Percentiles rank a stretch among this genome's conserved stretches.
phyloP scores from a whole-genome alignment of 305 asterid species.

The Fraxinus albicans region DNA sequence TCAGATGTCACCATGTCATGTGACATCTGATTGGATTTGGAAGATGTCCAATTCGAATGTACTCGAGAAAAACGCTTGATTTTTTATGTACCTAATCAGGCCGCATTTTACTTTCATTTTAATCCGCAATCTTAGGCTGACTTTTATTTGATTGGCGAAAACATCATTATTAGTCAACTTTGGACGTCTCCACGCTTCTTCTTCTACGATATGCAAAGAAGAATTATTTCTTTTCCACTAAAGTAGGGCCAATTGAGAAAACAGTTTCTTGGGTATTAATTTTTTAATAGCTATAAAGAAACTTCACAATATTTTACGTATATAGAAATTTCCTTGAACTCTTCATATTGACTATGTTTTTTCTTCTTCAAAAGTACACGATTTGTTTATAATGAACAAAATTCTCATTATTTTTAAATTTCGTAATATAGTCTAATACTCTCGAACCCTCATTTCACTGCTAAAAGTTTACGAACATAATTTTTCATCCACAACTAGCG shows the following conservation, averaged over 20 bases:
- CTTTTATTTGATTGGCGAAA: slow-evolving; percentile 35
- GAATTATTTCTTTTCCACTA: neutral
- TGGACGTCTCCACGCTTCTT: neutral
- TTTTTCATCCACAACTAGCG: too few species aligned
- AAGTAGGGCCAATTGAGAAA: slow-evolving; percentile 15
- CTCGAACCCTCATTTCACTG: too few species aligned
- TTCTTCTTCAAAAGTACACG: too few species aligned
- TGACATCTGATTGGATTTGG: slow-evolving; percentile 7
- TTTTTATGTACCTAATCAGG: neutral
- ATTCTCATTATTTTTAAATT: too few species aligned
- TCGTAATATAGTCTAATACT: too few species aligned
- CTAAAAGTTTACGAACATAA: too few species aligned
- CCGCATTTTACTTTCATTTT: neutral
- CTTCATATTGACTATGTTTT: too few species aligned
- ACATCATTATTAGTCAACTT: slow-evolving; percentile 36
- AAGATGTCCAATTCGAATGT: slow-evolving; percentile 13
- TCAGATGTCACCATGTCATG: too few species aligned
- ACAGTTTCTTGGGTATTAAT: neutral
- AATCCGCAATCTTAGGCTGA: slow-evolving; percentile 43
- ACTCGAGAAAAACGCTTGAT: neutral
- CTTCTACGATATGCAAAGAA: neutral
- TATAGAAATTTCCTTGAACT: too few species aligned
- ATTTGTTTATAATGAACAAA: too few species aligned
- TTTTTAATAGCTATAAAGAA: neutral
- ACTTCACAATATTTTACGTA: too few species aligned